A percentile compares a stretch with the other conserved stretches of the same genome.
phyloP scores from a whole-genome alignment of 75 land plant genomes.

The Selaginella tamariscina region DNA sequence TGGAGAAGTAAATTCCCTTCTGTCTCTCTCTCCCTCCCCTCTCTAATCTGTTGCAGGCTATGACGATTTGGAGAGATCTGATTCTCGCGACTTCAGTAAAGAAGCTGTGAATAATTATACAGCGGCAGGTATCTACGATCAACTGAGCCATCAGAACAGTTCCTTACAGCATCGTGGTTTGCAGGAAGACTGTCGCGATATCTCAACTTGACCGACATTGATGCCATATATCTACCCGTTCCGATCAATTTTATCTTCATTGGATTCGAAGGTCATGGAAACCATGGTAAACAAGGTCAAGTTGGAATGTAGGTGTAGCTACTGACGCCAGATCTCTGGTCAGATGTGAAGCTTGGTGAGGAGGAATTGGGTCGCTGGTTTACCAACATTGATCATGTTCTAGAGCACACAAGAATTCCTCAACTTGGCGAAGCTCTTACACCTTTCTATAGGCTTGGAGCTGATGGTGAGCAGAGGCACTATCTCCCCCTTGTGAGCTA shows the following conservation, averaged over 20 bases:
- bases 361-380: conserved; percentile 90
- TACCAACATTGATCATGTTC: conserved; percentile 75
- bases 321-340: no score
- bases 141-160: neutral
- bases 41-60: conserved; percentile 41
- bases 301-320: no score
- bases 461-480: conserved; percentile 40
- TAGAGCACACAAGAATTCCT: conserved; percentile 81
- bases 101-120: conserved; percentile 52
- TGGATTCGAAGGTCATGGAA: conserved; percentile 92
- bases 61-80: conserved; percentile 58
- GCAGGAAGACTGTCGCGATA: conserved; percentile 67
- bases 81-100: conserved; percentile 31
- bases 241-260: conserved; percentile 92
- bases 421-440: conserved; percentile 56
- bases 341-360: conserved; percentile 65
- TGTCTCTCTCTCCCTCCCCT: neutral
- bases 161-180: neutral
- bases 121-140: conserved; percentile 48
- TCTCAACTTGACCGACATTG: conserved; percentile 63
- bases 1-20: conserved; percentile 3
- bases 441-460: conserved; percentile 68
- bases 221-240: conserved; percentile 76
- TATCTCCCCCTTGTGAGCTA: conserved; percentile 79
- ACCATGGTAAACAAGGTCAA: conserved; percentile 48